A percentile compares a stretch with the other conserved stretches of the same genome.
Evolutionary conservation across 2,329 filamentous ascomycete species (phyloP).

Genomic region (Venturia asperata): DNA sequence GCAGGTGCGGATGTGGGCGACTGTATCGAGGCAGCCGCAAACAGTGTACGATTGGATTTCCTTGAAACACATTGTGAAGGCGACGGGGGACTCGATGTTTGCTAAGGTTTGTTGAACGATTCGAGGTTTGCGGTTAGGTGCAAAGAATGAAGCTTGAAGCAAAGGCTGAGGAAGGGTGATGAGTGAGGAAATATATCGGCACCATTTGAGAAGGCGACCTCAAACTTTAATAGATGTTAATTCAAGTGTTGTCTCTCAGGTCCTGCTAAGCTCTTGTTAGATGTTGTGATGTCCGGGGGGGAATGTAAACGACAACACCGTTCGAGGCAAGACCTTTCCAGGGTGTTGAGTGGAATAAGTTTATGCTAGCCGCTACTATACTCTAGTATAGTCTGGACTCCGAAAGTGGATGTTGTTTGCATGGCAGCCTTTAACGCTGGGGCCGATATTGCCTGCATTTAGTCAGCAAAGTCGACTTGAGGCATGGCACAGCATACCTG

Average conservation of each 20-base stretch:
- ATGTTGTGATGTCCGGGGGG: neutral
- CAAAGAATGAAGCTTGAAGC: neutral
- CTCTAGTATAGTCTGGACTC: neutral
- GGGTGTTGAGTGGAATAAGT: neutral
- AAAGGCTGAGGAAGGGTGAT: neutral
- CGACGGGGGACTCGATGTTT: neutral
- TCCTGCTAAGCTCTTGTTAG: neutral
- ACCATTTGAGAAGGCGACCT: too few relatives aligned
- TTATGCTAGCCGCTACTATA: neutral
- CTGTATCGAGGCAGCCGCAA: neutral
- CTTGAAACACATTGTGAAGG: neutral
- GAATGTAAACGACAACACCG: neutral
- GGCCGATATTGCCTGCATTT: neutral
- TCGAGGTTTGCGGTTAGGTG: neutral
- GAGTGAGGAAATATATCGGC: neutral
- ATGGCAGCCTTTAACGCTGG: neutral
- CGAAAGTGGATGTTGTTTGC: neutral
- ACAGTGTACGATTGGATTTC: neutral
- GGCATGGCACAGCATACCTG: neutral
- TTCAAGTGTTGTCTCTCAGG: neutral
- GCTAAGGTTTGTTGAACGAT: neutral
- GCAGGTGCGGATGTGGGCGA: neutral
- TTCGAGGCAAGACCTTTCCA: neutral
- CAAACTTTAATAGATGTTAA: too few relatives aligned
- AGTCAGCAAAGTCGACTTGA: neutral